Conservation (phyloP, 2,329 filamentous ascomycete species). For the Tolypocladium album region DNA sequence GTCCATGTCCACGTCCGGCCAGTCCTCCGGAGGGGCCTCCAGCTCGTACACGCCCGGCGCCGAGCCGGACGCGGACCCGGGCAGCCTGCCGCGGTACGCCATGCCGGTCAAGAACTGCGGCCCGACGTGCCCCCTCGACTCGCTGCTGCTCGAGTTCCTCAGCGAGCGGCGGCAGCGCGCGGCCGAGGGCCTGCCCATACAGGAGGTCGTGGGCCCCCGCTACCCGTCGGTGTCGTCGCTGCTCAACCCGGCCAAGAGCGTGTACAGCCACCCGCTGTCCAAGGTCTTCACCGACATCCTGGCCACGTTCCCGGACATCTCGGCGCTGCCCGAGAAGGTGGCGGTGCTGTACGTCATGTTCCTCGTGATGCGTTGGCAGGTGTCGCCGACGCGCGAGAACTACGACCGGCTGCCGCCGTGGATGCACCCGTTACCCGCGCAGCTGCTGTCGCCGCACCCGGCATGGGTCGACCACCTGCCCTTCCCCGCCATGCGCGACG, state of each 20-base stretch:
- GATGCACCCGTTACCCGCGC: constrained; percentile 54
- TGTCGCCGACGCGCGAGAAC: constrained; percentile 68
- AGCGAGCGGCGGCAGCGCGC: constrained; percentile 56
- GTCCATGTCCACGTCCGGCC: not conserved
- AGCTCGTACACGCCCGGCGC: not conserved
- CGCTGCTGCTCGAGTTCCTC: constrained; percentile 71
- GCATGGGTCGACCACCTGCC: constrained; percentile 76
- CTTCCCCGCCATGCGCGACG: constrained; percentile 67
- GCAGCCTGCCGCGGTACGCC: constrained; percentile 11
- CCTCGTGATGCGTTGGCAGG: constrained; percentile 75
- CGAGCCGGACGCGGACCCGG: constrained; percentile 4
- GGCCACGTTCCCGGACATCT: constrained; percentile 70
- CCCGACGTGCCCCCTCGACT: constrained; percentile 68
- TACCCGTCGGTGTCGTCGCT: constrained; percentile 75
- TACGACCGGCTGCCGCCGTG: constrained; percentile 68
- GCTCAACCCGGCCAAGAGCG: constrained; percentile 55
- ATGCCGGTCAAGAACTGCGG: constrained; percentile 45
- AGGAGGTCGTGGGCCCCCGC: constrained; percentile 61
- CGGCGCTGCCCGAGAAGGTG: constrained; percentile 68
- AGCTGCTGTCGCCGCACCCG: constrained; percentile 59
- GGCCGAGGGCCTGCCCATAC: constrained; percentile 50
- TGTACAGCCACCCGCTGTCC: constrained; percentile 64
- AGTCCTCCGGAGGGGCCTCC: not conserved
- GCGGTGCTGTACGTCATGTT: constrained; percentile 83
- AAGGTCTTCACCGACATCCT: constrained; percentile 81